Conservation (phyloP, 768 basidiomycete genomes). For the Boletus rufocinnamomeus region DNA sequence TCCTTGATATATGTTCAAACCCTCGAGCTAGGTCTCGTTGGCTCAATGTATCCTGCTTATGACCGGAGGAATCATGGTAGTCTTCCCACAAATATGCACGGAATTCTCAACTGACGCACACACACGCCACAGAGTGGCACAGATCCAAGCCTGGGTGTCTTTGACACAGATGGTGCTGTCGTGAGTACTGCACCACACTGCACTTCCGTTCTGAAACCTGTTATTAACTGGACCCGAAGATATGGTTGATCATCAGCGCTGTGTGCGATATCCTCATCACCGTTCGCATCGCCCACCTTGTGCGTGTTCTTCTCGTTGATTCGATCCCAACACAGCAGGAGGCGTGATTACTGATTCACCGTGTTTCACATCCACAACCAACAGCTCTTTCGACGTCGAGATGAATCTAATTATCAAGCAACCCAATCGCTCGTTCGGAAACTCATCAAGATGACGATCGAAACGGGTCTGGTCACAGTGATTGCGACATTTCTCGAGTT, state of each 20-base stretch:
- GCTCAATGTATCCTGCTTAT: slow-evolving; percentile 5
- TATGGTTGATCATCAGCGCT: slow-evolving; percentile 16
- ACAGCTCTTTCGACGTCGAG: slow-evolving; percentile 6
- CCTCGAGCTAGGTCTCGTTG: not conserved
- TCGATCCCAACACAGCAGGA: too few relatives aligned
- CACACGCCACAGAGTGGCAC: not conserved
- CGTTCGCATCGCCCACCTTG: slow-evolving; percentile 11
- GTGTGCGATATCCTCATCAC: slow-evolving; percentile 15
- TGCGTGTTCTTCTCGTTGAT: not conserved
- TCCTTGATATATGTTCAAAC: not conserved
- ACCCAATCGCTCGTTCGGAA: slow-evolving; percentile 13
- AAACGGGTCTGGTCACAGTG: slow-evolving; percentile 15
- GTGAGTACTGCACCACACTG: not conserved
- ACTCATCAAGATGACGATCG: slow-evolving; percentile 16
- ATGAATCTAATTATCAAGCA: not conserved
- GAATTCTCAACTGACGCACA: not conserved
- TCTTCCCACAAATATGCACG: not conserved
- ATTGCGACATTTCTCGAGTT: slow-evolving; percentile 16
- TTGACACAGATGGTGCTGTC: slow-evolving; percentile 5
- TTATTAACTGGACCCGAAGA: not conserved
- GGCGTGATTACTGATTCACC: not conserved
- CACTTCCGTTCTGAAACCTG: not conserved
- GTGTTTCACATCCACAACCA: not conserved
- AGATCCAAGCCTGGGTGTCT: slow-evolving; percentile 3
- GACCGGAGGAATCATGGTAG: slow-evolving; percentile 6